Evolutionary conservation across 257 asterid genomes (phyloP).

Genomic region (Verbena officinalis): DNA sequence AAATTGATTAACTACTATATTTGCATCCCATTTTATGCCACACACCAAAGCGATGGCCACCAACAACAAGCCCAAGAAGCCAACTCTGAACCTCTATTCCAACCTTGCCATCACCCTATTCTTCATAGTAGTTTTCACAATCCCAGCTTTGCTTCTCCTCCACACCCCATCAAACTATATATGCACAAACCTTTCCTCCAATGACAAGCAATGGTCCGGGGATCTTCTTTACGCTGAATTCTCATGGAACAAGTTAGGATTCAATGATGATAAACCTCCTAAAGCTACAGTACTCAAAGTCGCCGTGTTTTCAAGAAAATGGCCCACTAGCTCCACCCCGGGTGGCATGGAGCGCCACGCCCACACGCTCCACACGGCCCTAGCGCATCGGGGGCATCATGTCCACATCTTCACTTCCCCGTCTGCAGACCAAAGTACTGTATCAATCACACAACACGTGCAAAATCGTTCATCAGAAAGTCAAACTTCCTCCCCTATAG

Average conservation of each 20-base stretch:
- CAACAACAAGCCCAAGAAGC: constrained; percentile 50
- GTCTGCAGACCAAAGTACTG: background rate
- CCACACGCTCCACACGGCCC: constrained; percentile 69
- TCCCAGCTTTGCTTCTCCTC: constrained; percentile 81
- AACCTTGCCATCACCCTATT: constrained; percentile 73
- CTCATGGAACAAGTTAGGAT: constrained; percentile 68
- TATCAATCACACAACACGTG: constrained; percentile 8
- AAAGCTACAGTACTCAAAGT: constrained; percentile 44
- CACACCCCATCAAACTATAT: constrained; percentile 57
- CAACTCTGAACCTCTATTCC: constrained; percentile 50
- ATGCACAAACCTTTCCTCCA: constrained; percentile 45
- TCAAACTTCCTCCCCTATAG: constrained; percentile 34
- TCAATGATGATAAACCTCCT: constrained; percentile 41
- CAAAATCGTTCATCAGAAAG: background rate
- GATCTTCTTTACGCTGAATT: constrained; percentile 73
- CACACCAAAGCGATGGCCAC: constrained; percentile 51
- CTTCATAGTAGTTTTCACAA: constrained; percentile 78
- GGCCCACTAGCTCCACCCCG: constrained; percentile 75
- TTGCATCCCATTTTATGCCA: constrained; percentile 14
- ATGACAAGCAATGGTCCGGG: constrained; percentile 58
- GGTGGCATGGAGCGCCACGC: constrained; percentile 99
- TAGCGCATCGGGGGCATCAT: constrained; percentile 72
- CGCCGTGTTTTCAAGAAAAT: constrained; percentile 90
- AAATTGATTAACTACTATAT: constrained; percentile 7
- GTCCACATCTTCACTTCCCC: constrained; percentile 88